A percentile compares a stretch with the other conserved stretches of the same genome.
phyloP scores from a whole-genome alignment of 306 rosid species.

The Trichosanthes cucumerina region DNA sequence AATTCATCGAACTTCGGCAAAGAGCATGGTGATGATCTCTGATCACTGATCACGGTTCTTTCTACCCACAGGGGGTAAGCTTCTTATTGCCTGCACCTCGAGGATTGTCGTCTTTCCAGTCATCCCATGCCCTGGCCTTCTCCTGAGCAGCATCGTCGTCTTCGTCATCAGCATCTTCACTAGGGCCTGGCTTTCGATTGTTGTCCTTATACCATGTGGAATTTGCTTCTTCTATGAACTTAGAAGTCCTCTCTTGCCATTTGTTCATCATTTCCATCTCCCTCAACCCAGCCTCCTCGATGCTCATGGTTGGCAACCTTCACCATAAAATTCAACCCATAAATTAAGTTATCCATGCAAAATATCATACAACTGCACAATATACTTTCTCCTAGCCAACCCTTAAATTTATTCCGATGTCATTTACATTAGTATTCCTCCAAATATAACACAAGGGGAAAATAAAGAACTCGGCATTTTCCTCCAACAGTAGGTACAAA shows the following conservation, averaged over 20 bases:
- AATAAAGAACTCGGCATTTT: not conserved
- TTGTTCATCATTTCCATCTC: constrained; percentile 96
- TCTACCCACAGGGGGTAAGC: constrained; percentile 87
- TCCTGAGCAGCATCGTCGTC: constrained; percentile 87
- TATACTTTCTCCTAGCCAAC: not conserved
- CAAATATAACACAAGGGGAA: not conserved
- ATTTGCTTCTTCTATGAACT: constrained; percentile 74
- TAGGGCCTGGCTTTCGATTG: constrained; percentile 32
- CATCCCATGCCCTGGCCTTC: constrained; percentile 86
- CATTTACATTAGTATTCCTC: not conserved
- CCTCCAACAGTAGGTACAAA: not conserved
- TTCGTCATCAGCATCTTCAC: constrained; percentile 35
- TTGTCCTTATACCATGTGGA: constrained; percentile 75
- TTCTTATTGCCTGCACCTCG: constrained; percentile 90
- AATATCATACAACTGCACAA: not conserved
- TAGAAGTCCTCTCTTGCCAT: constrained; percentile 82
- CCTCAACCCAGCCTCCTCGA: constrained; percentile 91
- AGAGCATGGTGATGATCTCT: not conserved
- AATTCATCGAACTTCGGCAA: not conserved
- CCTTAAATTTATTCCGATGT: not conserved
- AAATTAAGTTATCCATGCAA: not conserved
- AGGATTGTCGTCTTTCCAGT: constrained; percentile 98
- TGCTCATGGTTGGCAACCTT: constrained; percentile 98
- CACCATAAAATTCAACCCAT: constrained; percentile 14
- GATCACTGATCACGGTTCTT: not conserved